Evolutionary conservation across 208 protist genomes (phyloP).

Genomic region (Wallacemonas sp.): DNA sequence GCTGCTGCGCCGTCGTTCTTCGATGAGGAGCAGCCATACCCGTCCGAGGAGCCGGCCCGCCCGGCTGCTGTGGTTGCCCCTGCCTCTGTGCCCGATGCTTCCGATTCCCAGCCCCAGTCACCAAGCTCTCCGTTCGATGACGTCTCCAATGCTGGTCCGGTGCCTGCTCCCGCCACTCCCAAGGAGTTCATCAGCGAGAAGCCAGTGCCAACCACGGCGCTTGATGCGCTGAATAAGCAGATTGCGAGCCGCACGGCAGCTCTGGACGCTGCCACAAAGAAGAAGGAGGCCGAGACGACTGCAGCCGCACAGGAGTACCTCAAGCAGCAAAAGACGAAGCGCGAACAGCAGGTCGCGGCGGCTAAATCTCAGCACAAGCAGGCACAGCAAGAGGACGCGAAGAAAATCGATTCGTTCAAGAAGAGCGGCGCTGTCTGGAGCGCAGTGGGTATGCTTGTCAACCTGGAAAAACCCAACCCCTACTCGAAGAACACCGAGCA

Average conservation of each 20-base stretch:
- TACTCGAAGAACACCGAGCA: constrained; percentile 83
- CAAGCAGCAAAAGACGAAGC: constrained; percentile 51
- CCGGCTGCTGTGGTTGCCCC: background rate
- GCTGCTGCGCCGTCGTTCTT: constrained; percentile 7
- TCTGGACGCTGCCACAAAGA: constrained; percentile 53
- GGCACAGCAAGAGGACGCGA: constrained; percentile 43
- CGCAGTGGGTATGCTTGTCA: constrained; percentile 65
- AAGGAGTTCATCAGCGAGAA: constrained; percentile 7
- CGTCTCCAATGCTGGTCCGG: background rate
- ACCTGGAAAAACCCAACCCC: constrained; percentile 73
- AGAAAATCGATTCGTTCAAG: constrained; percentile 48
- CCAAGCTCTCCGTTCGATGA: constrained; percentile 8
- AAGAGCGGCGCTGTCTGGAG: constrained; percentile 72
- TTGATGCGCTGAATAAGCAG: constrained; percentile 59
- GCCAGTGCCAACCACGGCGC: constrained; percentile 11
- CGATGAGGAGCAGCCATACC: background rate
- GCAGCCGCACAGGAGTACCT: constrained; percentile 70
- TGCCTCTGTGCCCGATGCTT: background rate
- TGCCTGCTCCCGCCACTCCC: background rate
- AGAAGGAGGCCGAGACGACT: constrained; percentile 56
- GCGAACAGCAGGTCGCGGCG: constrained; percentile 50
- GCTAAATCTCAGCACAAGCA: constrained; percentile 50
- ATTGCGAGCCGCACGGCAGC: constrained; percentile 56
- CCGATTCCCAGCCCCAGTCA: background rate
- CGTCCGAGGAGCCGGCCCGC: background rate